Evolutionary conservation across 2,329 filamentous ascomycete species (phyloP), one percentile per base, ranked within the genome.

Genomic region (Colletotrichum chlorophyti): DNA sequence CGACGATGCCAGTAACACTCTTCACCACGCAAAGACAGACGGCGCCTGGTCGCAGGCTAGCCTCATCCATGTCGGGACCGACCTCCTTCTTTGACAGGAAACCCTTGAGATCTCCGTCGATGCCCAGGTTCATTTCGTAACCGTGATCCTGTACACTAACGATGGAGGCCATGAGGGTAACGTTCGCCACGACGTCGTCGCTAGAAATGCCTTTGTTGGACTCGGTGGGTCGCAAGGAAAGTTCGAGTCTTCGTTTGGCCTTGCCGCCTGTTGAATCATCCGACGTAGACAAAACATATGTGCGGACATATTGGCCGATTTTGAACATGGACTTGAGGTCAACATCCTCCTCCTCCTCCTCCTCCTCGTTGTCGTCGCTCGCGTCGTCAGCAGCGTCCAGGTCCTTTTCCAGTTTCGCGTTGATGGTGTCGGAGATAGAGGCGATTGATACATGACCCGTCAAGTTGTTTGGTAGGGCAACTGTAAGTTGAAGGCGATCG

Each of bases 81-180:
- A 97, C 78, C 70, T 97, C 93, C 69, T 90, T 92, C 61, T 89
- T 90, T 5, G 92, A 85, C 69, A 99, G 81, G 75, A 99, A 99
- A 3, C 91, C 95, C 63, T 87, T 88, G 49, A 93, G 72, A 32
- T 85, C 82, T 27, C 82, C 76, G 50, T 87, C 85, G 31, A 87
- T 80, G 15, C 92, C 92, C 32, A 98, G 76, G 65, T 97, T 92
- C 92, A 99, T 97, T 53, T 98, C 85, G 57, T 95, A 83, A 61
- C 95, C 95, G 69, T 97, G 93, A 67, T 99, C 96, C 74, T 99
- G 94, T n/a, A 96, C 89, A 73, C 94, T 99, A 47, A 84, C 76
- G 23, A 99, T 88, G 0, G 93, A 89, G 2, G 93, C 94, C 82
- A 98, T 96, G 17, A 98, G 79, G 41, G 91, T 93, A 63, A 81